Conservation (phyloP, 257 asterid species). For the Nicotiana benthamiana region DNA sequence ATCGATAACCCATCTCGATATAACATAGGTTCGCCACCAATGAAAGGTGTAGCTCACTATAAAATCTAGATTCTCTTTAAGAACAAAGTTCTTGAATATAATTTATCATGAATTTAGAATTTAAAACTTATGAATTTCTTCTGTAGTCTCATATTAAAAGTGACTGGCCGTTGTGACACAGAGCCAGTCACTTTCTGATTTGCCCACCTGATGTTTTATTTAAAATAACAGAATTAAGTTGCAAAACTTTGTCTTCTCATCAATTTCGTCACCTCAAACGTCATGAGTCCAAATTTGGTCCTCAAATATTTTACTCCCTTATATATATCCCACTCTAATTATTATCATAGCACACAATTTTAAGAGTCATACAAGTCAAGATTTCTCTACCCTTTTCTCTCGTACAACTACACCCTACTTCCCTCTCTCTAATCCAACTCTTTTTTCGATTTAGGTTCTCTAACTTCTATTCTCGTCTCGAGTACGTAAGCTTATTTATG, state of each 20-base stretch:
- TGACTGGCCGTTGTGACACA: too few relatives aligned
- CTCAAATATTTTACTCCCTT: neutral
- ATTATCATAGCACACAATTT: neutral
- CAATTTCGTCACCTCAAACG: constrained; percentile 3
- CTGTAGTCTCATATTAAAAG: too few relatives aligned
- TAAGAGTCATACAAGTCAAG: neutral
- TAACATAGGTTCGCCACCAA: too few relatives aligned
- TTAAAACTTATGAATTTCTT: too few relatives aligned
- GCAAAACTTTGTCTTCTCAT: neutral
- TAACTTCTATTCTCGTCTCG: neutral
- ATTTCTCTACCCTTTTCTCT: neutral
- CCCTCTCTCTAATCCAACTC: neutral
- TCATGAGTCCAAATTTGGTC: neutral
- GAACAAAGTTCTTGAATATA: too few relatives aligned
- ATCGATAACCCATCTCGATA: too few relatives aligned
- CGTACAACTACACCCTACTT: neutral
- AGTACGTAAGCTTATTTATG: too few relatives aligned
- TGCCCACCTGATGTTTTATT: neutral
- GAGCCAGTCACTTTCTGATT: neutral
- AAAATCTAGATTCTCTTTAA: too few relatives aligned
- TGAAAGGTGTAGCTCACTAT: too few relatives aligned
- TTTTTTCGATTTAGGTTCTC: neutral
- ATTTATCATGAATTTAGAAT: too few relatives aligned
- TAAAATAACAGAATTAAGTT: neutral
- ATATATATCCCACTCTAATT: neutral